A percentile compares a stretch with the other conserved stretches of the same genome.
Evolutionary conservation across 2,329 filamentous ascomycete species (phyloP).

Genomic region (Helicocarpus griseus): DNA sequence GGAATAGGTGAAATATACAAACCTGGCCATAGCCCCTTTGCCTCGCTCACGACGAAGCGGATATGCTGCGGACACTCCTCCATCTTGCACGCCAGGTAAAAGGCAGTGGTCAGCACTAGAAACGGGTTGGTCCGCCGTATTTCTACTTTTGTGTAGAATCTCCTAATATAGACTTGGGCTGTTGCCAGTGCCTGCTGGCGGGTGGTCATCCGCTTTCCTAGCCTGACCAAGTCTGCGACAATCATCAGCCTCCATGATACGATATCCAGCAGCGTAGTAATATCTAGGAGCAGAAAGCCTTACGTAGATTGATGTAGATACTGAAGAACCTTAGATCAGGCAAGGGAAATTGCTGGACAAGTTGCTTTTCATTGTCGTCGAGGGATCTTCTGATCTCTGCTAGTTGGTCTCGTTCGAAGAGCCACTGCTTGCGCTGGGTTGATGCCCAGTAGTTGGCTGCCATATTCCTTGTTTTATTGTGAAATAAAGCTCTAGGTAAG

Average conservation of each 20-base stretch:
- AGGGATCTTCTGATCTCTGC: slow-evolving; percentile 64
- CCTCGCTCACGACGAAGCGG: slow-evolving; percentile 76
- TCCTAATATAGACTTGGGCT: slow-evolving; percentile 86
- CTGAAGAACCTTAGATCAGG: slow-evolving; percentile 73
- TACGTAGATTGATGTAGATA: slow-evolving; percentile 88
- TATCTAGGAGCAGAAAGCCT: slow-evolving; percentile 21
- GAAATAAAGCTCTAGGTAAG: too few species aligned
- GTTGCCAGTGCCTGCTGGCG: slow-evolving; percentile 91
- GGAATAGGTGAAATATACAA: slow-evolving; percentile 16
- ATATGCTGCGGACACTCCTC: slow-evolving; percentile 97
- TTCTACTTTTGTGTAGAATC: slow-evolving; percentile 86
- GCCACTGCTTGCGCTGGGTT: slow-evolving; percentile 82
- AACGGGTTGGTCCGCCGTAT: slow-evolving; percentile 90
- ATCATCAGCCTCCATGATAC: neutral
- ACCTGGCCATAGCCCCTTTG: slow-evolving; percentile 73
- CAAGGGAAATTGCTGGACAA: slow-evolving; percentile 70
- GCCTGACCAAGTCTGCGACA: slow-evolving; percentile 60
- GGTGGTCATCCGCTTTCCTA: slow-evolving; percentile 73
- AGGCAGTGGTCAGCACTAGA: slow-evolving; percentile 79
- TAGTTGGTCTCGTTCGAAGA: slow-evolving; percentile 75
- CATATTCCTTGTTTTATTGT: too few species aligned
- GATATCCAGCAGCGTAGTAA: neutral
- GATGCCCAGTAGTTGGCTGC: slow-evolving; percentile 96
- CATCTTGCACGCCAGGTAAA: slow-evolving; percentile 96
- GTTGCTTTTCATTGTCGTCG: slow-evolving; percentile 62